Conservation (phyloP, 2,329 filamentous ascomycete genomes). For the Fusarium sp. region DNA sequence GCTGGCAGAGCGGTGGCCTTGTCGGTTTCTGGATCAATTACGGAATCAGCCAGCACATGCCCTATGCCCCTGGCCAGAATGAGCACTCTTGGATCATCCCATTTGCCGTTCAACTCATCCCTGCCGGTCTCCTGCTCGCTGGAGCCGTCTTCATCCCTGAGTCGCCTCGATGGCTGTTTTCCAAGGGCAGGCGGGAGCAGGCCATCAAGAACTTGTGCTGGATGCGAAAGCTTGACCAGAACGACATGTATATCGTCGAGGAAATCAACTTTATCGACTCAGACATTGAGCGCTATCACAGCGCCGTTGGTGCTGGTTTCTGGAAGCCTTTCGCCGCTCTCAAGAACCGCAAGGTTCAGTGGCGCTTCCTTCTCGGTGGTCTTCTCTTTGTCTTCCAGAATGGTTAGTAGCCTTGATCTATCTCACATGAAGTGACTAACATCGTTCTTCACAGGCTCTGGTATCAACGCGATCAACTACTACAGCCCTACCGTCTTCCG, state of each 20-base stretch:
- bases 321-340: conserved; percentile 74
- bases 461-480: conserved; percentile 84
- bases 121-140: conserved; percentile 67
- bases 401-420: conserved; percentile 50
- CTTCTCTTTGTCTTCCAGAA: conserved; percentile 85
- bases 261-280: conserved; percentile 76
- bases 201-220: conserved; percentile 68
- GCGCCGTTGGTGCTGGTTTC: conserved; percentile 74
- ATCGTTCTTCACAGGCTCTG: conserved; percentile 49
- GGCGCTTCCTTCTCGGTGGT: conserved; percentile 76
- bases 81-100: conserved; percentile 69
- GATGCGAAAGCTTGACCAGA: conserved; percentile 66
- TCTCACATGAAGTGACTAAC: conserved; percentile 11
- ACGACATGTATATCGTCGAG: conserved; percentile 74
- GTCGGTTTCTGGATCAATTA: conserved; percentile 75
- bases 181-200: conserved; percentile 66
- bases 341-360: conserved; percentile 67
- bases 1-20: conserved; percentile 70
- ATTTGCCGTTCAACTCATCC: conserved; percentile 73
- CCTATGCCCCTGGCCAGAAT: conserved; percentile 49
- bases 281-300: conserved; percentile 71
- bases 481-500: conserved; percentile 62
- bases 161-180: conserved; percentile 75
- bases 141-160: conserved; percentile 70
- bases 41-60: conserved; percentile 63